Evolutionary conservation across 2,329 filamentous ascomycete species (phyloP).

Genomic region (Sclerotiophoma versabilis): DNA sequence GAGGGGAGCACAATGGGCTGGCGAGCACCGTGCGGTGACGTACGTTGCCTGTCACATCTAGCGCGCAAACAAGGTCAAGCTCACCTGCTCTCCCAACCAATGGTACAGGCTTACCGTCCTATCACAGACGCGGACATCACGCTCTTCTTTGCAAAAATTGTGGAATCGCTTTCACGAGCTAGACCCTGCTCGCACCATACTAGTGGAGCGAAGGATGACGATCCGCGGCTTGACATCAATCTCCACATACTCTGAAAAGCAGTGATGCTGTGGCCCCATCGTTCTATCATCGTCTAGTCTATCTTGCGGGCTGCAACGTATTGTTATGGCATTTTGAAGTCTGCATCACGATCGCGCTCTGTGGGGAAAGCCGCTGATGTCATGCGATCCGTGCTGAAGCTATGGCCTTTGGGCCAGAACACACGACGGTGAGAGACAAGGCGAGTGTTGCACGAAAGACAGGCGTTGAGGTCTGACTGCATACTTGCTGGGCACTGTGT

Average conservation of each 20-base stretch:
- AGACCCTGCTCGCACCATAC: conserved; percentile 9
- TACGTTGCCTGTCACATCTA: conserved; percentile 27
- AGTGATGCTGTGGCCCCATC: conserved; percentile 6
- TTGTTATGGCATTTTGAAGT: conserved; percentile 39
- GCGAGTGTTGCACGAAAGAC: conserved; percentile 7
- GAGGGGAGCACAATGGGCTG: conserved; percentile 36
- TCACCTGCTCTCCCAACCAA: conserved; percentile 30
- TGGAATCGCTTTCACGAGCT: conserved; percentile 28
- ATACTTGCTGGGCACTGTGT: background rate
- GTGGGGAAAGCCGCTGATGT: conserved; percentile 34
- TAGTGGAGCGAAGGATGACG: background rate
- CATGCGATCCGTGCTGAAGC: conserved; percentile 26
- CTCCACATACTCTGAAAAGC: background rate
- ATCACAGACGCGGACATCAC: conserved; percentile 20
- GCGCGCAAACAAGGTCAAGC: conserved; percentile 25
- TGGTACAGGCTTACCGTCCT: conserved; percentile 22
- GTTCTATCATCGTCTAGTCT: background rate
- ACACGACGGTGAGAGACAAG: background rate
- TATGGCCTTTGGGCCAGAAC: conserved; percentile 14
- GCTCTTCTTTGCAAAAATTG: conserved; percentile 29
- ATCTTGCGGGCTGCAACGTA: conserved; percentile 8
- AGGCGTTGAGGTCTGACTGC: background rate
- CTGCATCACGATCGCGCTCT: conserved; percentile 34
- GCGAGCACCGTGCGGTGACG: too few relatives aligned
- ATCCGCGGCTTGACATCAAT: conserved; percentile 13